phyloP scores from a whole-genome alignment of 1,284 basidiomycete genomes.

The Apiotrichum akiyoshidainum region DNA sequence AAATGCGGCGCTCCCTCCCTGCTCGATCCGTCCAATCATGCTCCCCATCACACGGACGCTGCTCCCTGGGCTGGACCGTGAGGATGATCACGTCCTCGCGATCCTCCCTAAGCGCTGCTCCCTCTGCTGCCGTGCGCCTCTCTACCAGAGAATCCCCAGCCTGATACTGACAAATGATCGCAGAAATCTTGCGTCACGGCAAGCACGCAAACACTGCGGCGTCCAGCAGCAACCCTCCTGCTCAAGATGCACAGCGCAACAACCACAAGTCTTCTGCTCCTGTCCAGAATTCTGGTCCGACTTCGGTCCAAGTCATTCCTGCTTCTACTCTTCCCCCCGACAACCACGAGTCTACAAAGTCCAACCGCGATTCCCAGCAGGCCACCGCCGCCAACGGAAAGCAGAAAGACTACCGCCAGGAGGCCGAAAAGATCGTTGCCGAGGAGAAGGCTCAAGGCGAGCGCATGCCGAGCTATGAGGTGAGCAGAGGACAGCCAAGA shows the following conservation, averaged over 20 bases:
- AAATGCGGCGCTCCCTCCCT: no score
- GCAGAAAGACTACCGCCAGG: constrained; percentile 54
- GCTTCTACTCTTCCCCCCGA: not conserved
- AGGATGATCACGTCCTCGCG: no score
- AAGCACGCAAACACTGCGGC: constrained; percentile 57
- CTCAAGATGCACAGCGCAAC: not conserved
- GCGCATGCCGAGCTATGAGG: constrained; percentile 74
- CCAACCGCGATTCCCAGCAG: constrained; percentile 2
- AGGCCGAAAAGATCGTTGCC: constrained; percentile 70
- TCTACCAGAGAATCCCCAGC: no score
- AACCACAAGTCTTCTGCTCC: constrained; percentile 17
- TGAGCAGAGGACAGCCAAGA: constrained; percentile 13
- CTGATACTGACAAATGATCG: no score
- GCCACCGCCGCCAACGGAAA: not conserved
- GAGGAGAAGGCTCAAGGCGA: constrained; percentile 71
- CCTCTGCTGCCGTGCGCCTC: no score
- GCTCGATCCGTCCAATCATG: no score
- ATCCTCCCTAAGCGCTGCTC: no score
- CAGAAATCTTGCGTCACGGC: constrained; percentile 72
- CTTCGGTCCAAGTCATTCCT: not conserved
- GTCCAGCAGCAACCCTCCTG: not conserved
- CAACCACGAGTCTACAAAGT: not conserved
- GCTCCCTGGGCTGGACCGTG: no score
- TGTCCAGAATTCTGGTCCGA: no score
- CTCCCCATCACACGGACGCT: no score